A percentile compares a stretch with the other conserved stretches of the same genome.
phyloP scores from a whole-genome alignment of 768 basidiomycete species.

The Clathrus columnatus region DNA sequence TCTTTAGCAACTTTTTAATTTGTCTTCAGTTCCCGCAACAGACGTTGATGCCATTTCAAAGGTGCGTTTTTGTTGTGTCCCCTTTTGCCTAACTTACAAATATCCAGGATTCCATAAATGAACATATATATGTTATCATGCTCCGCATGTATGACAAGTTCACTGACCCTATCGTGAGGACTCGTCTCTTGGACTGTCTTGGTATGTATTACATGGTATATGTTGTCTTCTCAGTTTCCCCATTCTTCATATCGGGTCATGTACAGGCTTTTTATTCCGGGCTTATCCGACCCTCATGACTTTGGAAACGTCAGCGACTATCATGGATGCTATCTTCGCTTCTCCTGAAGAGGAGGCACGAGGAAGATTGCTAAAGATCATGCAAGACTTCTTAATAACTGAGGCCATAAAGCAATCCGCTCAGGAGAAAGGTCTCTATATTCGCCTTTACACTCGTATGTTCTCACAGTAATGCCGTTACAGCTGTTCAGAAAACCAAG shows the following conservation, averaged over 20 bases:
- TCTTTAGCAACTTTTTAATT: neutral
- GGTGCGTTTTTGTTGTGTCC: constrained; percentile 24
- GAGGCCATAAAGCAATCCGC: constrained; percentile 72
- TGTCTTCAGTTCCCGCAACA: constrained; percentile 36
- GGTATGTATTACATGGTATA: constrained; percentile 37
- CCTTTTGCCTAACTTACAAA: neutral
- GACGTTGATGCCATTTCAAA: constrained; percentile 54
- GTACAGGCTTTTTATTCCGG: constrained; percentile 82
- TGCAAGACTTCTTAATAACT: constrained; percentile 85
- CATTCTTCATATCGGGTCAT: constrained; percentile 5
- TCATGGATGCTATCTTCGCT: constrained; percentile 87
- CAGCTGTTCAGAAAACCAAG: constrained; percentile 27
- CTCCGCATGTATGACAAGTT: constrained; percentile 66
- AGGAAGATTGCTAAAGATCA: constrained; percentile 70
- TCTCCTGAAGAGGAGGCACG: constrained; percentile 65
- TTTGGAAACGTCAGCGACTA: constrained; percentile 58
- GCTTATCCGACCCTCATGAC: constrained; percentile 91
- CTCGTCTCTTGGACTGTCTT: constrained; percentile 76
- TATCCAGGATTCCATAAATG: constrained; percentile 61
- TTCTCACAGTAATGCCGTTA: neutral
- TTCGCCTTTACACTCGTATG: neutral
- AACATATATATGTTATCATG: constrained; percentile 71
- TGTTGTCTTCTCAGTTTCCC: neutral
- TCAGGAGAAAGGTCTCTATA: constrained; percentile 51
- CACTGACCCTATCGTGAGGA: constrained; percentile 45